A percentile compares a stretch with the other conserved stretches of the same genome.
Conservation (phyloP, 2,329 filamentous ascomycete genomes). For the Scedosporium aurantiacum region DNA sequence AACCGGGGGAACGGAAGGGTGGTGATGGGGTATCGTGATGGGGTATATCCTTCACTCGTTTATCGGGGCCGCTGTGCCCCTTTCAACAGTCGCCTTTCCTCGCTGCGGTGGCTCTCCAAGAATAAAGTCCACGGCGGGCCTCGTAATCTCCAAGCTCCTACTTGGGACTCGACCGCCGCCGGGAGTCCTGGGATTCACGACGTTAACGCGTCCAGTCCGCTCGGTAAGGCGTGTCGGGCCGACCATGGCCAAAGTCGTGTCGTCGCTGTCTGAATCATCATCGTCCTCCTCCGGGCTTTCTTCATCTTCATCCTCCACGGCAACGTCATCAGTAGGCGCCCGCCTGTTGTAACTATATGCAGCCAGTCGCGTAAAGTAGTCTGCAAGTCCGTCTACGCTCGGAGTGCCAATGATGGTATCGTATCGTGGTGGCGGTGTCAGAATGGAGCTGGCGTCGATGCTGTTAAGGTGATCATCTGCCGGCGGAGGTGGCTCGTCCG, state of each 20-base stretch:
- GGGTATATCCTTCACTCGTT: background rate
- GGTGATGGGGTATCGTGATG: background rate
- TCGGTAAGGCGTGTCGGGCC: slow-evolving; percentile 34
- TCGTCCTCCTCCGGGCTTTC: slow-evolving; percentile 15
- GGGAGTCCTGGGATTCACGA: slow-evolving; percentile 44
- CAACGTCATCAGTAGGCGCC: background rate
- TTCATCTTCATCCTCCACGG: background rate
- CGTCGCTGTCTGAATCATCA: slow-evolving; percentile 23
- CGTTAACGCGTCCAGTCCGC: slow-evolving; percentile 44
- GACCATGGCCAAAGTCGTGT: slow-evolving; percentile 21
- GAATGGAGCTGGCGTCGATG: slow-evolving; percentile 23
- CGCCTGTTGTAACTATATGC: slow-evolving; percentile 45
- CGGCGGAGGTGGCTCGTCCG: slow-evolving; percentile 52
- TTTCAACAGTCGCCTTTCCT: background rate
- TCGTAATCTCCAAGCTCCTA: slow-evolving; percentile 43
- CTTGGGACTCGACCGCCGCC: slow-evolving; percentile 42
- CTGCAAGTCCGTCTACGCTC: slow-evolving; percentile 60
- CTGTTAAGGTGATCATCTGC: slow-evolving; percentile 17
- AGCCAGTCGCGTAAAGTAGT: slow-evolving; percentile 76
- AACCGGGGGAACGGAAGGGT: background rate
- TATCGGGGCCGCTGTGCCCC: background rate
- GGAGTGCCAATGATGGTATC: slow-evolving; percentile 63
- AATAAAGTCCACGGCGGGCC: slow-evolving; percentile 26
- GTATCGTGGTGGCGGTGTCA: slow-evolving; percentile 79
- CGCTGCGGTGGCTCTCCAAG: slow-evolving; percentile 13